Evolutionary conservation across 1,284 basidiomycete species (phyloP).

Genomic region (Ustilago tritici): DNA sequence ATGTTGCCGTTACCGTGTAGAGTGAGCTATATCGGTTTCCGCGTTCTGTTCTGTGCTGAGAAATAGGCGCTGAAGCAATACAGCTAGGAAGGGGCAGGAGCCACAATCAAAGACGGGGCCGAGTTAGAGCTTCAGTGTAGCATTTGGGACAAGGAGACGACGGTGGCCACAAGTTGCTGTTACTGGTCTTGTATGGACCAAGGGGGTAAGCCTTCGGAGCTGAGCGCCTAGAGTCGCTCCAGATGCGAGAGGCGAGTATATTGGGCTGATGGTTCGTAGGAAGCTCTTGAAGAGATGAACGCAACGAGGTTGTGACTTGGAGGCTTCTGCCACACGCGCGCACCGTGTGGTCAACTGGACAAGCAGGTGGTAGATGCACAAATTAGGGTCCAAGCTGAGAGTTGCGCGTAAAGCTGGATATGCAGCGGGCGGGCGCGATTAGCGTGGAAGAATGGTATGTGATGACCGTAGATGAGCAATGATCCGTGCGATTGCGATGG

Average conservation of each 20-base stretch:
- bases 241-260: too few species aligned
- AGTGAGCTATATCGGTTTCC: neutral
- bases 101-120: neutral
- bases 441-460: neutral
- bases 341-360: neutral
- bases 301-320: neutral
- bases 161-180: neutral
- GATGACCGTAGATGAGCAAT: neutral
- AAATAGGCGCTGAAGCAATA: neutral
- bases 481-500: slow-evolving; percentile 1
- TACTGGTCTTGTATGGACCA: neutral
- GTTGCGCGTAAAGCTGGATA: neutral
- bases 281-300: neutral
- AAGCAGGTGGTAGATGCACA: neutral
- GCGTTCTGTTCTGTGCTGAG: neutral
- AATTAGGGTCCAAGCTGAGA: neutral
- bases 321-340: neutral
- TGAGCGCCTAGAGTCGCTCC: neutral
- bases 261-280: neutral
- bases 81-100: neutral
- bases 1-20: neutral
- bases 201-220: neutral
- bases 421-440: neutral
- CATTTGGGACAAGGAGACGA: neutral
- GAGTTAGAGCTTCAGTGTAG: neutral